Conservation (phyloP, 768 basidiomycete genomes). For the Dacryopinax spathularia region DNA sequence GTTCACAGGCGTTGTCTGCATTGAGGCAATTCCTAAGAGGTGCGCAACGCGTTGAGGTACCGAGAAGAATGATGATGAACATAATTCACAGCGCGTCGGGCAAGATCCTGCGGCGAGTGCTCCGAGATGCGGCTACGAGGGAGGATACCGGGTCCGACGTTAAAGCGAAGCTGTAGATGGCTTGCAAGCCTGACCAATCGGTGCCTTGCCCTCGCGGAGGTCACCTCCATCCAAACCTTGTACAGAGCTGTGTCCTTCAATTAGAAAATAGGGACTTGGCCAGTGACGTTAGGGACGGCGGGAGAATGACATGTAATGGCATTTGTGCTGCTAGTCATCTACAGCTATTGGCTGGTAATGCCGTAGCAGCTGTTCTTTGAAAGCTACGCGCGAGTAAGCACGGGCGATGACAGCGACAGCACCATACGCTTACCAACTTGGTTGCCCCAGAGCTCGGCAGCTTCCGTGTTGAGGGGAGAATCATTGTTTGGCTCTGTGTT, state of each 20-base stretch:
- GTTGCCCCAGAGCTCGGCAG: conserved; percentile 63
- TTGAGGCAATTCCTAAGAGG: conserved; percentile 59
- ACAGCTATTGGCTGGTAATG: conserved; percentile 15
- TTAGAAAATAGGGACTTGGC: too few species aligned
- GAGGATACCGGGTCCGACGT: conserved; percentile 23
- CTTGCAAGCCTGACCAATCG: not conserved
- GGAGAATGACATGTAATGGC: too few species aligned
- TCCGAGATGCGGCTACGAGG: conserved; percentile 51
- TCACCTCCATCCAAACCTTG: not conserved
- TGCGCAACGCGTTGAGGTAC: conserved; percentile 18
- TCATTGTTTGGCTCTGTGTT: conserved; percentile 77
- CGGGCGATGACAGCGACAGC: not conserved
- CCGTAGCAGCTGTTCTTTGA: conserved; percentile 13
- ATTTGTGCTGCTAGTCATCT: conserved; percentile 6
- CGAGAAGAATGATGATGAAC: not conserved
- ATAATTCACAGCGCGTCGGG: conserved; percentile 50
- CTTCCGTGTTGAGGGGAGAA: conserved; percentile 78
- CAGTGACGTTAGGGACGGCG: too few species aligned
- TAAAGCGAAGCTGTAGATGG: not conserved
- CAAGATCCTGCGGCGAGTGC: conserved; percentile 69
- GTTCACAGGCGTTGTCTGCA: conserved; percentile 31
- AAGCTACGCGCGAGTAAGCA: not conserved
- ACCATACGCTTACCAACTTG: conserved; percentile 37
- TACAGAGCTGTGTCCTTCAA: too few species aligned
- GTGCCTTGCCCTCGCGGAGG: not conserved